Base-by-base conservation (phyloP, 2,329 filamentous ascomycete genomes). In the Rhynchosporium agropyri region DNA sequence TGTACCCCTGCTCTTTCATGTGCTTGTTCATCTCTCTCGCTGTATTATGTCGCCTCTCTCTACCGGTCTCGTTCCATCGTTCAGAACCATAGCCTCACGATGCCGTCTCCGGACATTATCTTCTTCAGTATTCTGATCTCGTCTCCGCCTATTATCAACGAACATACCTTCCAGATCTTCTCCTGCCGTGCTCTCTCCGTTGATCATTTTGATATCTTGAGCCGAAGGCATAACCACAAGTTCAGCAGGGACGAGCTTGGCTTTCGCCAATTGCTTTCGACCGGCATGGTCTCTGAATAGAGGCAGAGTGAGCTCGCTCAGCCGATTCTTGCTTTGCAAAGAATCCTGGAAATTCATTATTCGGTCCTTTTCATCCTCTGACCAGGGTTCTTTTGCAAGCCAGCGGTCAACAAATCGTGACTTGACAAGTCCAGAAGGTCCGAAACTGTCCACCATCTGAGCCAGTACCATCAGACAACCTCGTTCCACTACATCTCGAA, bases 41-140 rank as follows among this genome's bases (percentile, higher is more conserved):
- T 95, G 88, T 59, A 93, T 91, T 42, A 97, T 96, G 73, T 96
- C 90, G 50, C 86, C 85, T 66, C 86, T 84, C 3, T 84, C 86
- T 50, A 96, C 75, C 1, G 90, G 89, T 38, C 88, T 83, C 28
- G 85, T 91, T n/a, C 91, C 90, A 71, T 96, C 92, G 71, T 92
- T 94, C 62, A 97, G 79, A 26, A 97, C 92, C 84, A 97, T 93
- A 4, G 92, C 92, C 78, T 97, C 92, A 68, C 92, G 83, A 72
- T 94, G 84, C 56, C 91, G 83, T 67, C 92, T 83, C 64, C 92
- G 81, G 64, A 93, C 80, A 59, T 89, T 84, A 71, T 90, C 87
- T 74, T 94, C 90, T 72, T 87, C 87, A 6, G 77, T 79, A 63
- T 80, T 86, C 73, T 85, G 83, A 62, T 85, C 83, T 64, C 80